Conservation (phyloP, 345 rosid genomes). For the Raphanus sativus region DNA sequence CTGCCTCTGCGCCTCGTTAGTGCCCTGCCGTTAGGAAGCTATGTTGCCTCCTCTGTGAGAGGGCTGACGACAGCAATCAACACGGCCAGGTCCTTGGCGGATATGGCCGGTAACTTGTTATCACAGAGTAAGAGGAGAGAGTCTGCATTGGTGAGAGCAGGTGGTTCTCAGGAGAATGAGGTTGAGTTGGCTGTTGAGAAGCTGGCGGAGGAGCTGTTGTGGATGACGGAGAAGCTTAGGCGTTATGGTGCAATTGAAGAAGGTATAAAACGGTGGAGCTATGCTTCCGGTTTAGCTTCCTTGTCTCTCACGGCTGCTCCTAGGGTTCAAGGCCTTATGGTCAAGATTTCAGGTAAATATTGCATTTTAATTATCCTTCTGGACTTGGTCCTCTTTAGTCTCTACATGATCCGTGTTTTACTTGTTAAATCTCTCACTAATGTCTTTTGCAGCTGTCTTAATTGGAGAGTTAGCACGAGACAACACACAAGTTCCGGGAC, state of each 20-base stretch:
- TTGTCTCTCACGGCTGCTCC: slow-evolving; percentile 57
- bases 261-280: slow-evolving; percentile 72
- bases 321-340: slow-evolving; percentile 63
- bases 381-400: background rate
- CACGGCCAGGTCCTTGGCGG: slow-evolving; percentile 41
- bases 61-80: slow-evolving; percentile 45
- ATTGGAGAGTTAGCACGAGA: slow-evolving; percentile 51
- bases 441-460: slow-evolving; percentile 48
- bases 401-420: background rate
- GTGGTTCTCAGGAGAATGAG: slow-evolving; percentile 32
- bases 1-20: slow-evolving; percentile 48
- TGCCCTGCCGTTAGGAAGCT: slow-evolving; percentile 58
- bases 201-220: slow-evolving; percentile 67
- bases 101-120: slow-evolving; percentile 31
- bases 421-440: background rate
- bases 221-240: slow-evolving; percentile 61
- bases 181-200: slow-evolving; percentile 60
- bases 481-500: slow-evolving; percentile 35
- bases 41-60: slow-evolving; percentile 48
- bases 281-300: slow-evolving; percentile 61
- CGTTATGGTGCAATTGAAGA: slow-evolving; percentile 56
- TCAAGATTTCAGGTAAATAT: slow-evolving; percentile 60
- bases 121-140: slow-evolving; percentile 32
- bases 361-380: background rate
- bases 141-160: background rate